Conservation (phyloP, 805 yeast species). For the Yamadazyma sp. region DNA sequence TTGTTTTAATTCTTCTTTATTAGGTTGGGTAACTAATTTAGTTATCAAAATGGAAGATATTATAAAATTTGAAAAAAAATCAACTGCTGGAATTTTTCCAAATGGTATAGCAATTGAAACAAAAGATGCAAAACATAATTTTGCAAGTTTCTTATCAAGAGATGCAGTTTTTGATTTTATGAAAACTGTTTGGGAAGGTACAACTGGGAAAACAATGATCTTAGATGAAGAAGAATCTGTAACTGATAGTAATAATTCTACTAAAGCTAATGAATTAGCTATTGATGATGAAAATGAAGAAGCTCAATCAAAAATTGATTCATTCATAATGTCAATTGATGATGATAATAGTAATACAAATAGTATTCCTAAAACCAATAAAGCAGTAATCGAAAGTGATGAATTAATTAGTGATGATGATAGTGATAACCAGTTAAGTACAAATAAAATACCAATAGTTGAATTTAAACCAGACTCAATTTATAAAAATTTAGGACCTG, state of each 20-base stretch:
- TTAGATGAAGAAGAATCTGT: conserved; percentile 13
- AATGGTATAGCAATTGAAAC: conserved; percentile 81
- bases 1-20: conserved; percentile 81
- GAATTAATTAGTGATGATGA: conserved; percentile 4
- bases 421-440: not conserved
- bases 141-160: conserved; percentile 84
- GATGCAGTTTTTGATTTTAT: conserved; percentile 74
- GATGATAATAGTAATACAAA: conserved; percentile 18
- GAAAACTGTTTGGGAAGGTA: conserved; percentile 63
- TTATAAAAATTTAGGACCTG: conserved; percentile 61
- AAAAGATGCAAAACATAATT: conserved; percentile 59
- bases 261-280: too few species aligned
- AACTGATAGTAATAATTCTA: conserved; percentile 5
- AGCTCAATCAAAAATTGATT: conserved; percentile 18
- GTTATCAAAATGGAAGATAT: conserved; percentile 72
- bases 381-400: conserved; percentile 3
- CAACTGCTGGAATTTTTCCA: conserved; percentile 87
- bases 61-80: conserved; percentile 68
- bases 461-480: conserved; percentile 36
- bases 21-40: conserved; percentile 88
- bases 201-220: conserved; percentile 21
- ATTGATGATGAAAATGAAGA: conserved; percentile 15
- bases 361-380: not conserved
- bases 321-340: conserved; percentile 39
- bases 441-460: conserved; percentile 16